Evolutionary conservation across 495 filamentous ascomycete species (phyloP).

Genomic region (Cercophora newfieldiana): DNA sequence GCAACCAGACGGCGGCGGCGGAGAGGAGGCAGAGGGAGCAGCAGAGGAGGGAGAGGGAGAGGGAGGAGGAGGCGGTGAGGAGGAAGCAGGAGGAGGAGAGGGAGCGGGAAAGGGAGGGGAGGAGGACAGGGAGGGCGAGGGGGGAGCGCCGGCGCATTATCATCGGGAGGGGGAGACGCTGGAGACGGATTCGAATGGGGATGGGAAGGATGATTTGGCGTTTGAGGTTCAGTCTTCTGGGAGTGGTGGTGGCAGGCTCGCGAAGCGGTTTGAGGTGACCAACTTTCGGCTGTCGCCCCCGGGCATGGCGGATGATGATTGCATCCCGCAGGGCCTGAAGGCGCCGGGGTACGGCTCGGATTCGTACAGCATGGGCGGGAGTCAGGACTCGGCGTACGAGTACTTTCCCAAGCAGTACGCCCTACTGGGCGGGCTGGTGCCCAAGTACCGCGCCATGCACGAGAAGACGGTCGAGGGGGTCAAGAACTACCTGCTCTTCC

Average conservation of each 20-base stretch:
- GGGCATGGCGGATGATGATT: constrained; percentile 39
- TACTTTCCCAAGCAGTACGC: constrained; percentile 84
- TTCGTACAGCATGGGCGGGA: constrained; percentile 66
- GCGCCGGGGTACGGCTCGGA: constrained; percentile 37
- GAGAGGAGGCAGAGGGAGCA: constrained; percentile 21
- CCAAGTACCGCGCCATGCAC: constrained; percentile 84
- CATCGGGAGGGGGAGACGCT: neutral
- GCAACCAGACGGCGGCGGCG: constrained; percentile 46
- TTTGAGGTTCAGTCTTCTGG: neutral
- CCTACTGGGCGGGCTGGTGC: constrained; percentile 77
- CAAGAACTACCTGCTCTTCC: constrained; percentile 76
- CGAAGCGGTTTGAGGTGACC: neutral
- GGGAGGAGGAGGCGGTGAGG: constrained; percentile 25
- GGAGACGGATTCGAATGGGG: neutral
- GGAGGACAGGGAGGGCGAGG: constrained; percentile 18
- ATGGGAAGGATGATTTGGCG: neutral
- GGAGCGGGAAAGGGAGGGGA: neutral
- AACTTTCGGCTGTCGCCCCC: constrained; percentile 14
- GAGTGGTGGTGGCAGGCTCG: neutral
- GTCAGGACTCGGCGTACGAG: constrained; percentile 90
- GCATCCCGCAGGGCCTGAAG: constrained; percentile 55
- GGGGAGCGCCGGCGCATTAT: neutral
- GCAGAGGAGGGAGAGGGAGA: constrained; percentile 18
- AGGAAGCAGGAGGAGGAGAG: constrained; percentile 9
- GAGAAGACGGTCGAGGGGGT: constrained; percentile 66